A percentile compares a stretch with the other conserved stretches of the same genome.
phyloP scores from a whole-genome alignment of 2,329 filamentous ascomycete genomes.

The Ophiostoma tasmaniense region DNA sequence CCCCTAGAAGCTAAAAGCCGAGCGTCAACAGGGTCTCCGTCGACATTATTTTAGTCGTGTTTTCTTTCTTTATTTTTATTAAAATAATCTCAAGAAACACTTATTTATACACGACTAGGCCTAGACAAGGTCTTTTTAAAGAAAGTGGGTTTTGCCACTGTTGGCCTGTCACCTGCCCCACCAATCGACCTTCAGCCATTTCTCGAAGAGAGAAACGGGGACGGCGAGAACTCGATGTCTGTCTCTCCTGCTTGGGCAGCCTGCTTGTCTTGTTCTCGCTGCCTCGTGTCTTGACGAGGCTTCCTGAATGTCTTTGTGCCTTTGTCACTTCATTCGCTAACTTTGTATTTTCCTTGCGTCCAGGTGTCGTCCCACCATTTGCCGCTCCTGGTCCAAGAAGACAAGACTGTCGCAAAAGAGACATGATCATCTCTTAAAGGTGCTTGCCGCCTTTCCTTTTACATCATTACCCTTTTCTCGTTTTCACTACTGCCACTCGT shows the following conservation, averaged over 20 bases:
- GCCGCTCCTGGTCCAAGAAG: constrained; percentile 15
- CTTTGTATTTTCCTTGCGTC: constrained; percentile 13
- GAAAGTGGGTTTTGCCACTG: constrained; percentile 22
- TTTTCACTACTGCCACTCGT: constrained; percentile 2
- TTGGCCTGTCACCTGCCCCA: constrained; percentile 22
- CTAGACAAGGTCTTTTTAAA: constrained; percentile 20
- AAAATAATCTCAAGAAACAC: constrained; percentile 8
- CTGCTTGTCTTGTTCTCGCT: not conserved
- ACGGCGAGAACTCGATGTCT: constrained; percentile 13
- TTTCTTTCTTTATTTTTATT: not conserved
- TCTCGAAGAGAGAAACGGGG: constrained; percentile 2
- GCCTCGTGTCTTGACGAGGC: not conserved
- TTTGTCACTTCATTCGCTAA: constrained; percentile 15
- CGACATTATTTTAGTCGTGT: not conserved
- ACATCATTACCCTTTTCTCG: not conserved
- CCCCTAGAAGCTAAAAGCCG: constrained; percentile 11
- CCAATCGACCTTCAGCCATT: constrained; percentile 14
- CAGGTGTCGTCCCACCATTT: constrained; percentile 18
- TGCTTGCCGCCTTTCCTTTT: constrained; percentile 12
- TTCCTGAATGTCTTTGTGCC: constrained; percentile 10
- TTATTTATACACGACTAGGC: constrained; percentile 16
- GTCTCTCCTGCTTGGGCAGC: constrained; percentile 4
- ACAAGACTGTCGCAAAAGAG: constrained; percentile 12
- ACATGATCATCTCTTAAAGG: constrained; percentile 18
- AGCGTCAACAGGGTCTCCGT: constrained; percentile 16